Base-by-base conservation (phyloP, 73 alveolate species). In the Paramecium sexaurelia region DNA sequence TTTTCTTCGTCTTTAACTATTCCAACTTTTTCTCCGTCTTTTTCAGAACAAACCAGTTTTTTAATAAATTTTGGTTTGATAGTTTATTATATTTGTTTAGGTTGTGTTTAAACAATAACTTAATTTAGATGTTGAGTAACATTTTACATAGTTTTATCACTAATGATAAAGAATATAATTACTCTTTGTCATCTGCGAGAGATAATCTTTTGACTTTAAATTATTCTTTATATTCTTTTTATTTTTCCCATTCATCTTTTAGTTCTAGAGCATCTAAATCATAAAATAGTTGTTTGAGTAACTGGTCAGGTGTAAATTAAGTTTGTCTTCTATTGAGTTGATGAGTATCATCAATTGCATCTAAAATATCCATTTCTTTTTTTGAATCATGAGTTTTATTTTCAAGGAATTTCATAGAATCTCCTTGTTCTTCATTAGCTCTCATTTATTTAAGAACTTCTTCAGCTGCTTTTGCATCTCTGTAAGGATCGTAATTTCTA, bases 291-390 rank as follows among this genome's bases (percentile, higher is more conserved):
- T 47, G 35, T 85, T 95, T 93, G 10, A 97, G 92, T 67, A 98
- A 91, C 41, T 85, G 95, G 33, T 97, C 98, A 93, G 92, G 97
- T 83, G 97, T 95, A 40, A 96, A 96, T 55, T 95, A 95, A 20
- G 96, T 95, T 92, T 94, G 94, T 89, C 99, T 88, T 91, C 95
- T 97, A 92, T 98, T 98, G 86, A 96, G 93, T 43, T 96, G 94
- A 93, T 94, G 95, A 29, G 97, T 98, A 84, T 98, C 98, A 55
- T 98, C 99, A 0, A 98, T 94, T 6, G 99, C 99, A 86, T 98
- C 99, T 19, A 96, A 92, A 17, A 98, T 96, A 85, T 97, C 99
- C 99, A 98, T 96, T 95, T 98, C 99, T 88, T 97, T 96, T 88
- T 97, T 96, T 29, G 99, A 95, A 93, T 98, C 99, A 93, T 96